A percentile compares a stretch with the other conserved stretches of the same genome.
These are phyloP conservation scores for Gloeopeniophorella convolvens DNA, from an alignment of 768 basidiomycete species.

Conservation along the genomic window DNA sequence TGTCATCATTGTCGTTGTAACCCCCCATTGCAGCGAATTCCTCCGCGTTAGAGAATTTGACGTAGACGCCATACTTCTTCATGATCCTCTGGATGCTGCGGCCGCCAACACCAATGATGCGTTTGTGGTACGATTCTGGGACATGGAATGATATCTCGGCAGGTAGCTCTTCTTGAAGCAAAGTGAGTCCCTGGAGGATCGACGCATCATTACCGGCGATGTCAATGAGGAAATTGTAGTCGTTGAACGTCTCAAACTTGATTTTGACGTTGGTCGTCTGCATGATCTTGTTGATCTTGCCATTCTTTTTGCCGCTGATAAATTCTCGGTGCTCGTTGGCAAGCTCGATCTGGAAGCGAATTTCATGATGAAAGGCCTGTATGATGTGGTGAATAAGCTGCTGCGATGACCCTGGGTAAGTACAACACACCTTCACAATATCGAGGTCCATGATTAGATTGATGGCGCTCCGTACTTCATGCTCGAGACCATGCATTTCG, in stretches of 20 bases:
- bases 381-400: not conserved
- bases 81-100: slow-evolving; percentile 98
- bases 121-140: slow-evolving; percentile 96
- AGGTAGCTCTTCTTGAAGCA: slow-evolving; percentile 95
- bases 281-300: slow-evolving; percentile 99
- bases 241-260: slow-evolving; percentile 98
- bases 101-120: slow-evolving; percentile 97
- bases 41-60: slow-evolving; percentile 97
- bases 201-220: slow-evolving; percentile 80
- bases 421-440: slow-evolving; percentile 67
- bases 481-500: slow-evolving; percentile 91
- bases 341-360: slow-evolving; percentile 96
- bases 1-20: slow-evolving; percentile 96
- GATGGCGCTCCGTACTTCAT: slow-evolving; percentile 83
- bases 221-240: slow-evolving; percentile 92
- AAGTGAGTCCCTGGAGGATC: slow-evolving; percentile 78
- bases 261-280: slow-evolving; percentile 95
- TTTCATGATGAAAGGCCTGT: slow-evolving; percentile 94
- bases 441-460: slow-evolving; percentile 86
- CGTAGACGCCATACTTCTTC: slow-evolving; percentile 99
- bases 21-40: slow-evolving; percentile 94
- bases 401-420: not conserved
- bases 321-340: slow-evolving; percentile 98
- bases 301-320: slow-evolving; percentile 98
- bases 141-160: slow-evolving; percentile 99